Evolutionary conservation across 192 early-diverging fungal genomes (phyloP).

Genomic region (Chytriomyces hyalinus): DNA sequence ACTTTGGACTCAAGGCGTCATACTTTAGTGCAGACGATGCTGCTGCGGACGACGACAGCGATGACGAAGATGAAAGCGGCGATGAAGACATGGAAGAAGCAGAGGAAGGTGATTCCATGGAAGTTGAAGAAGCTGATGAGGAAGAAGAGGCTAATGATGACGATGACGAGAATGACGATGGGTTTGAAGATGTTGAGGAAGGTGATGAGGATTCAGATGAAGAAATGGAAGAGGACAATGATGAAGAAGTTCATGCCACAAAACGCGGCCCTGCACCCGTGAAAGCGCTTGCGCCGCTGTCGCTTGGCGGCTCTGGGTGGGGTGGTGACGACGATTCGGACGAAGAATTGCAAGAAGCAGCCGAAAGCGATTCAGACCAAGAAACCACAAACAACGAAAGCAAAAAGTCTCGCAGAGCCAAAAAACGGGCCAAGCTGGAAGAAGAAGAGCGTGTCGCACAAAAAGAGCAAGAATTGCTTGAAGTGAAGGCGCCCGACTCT

Average conservation of each 20-base stretch:
- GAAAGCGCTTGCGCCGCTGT: conserved; percentile 39
- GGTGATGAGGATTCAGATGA: conserved; percentile 6
- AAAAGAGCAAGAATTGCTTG: conserved; percentile 51
- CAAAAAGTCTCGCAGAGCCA: conserved; percentile 59
- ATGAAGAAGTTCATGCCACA: not conserved
- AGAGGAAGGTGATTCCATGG: conserved; percentile 47
- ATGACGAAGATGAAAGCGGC: conserved; percentile 49
- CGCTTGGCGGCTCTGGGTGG: conserved; percentile 42
- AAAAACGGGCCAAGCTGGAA: conserved; percentile 63
- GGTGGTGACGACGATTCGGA: conserved; percentile 50
- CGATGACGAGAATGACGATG: conserved; percentile 30
- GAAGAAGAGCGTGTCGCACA: conserved; percentile 57
- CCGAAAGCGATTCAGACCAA: conserved; percentile 42
- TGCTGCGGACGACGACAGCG: conserved; percentile 43
- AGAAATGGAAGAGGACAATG: conserved; percentile 31
- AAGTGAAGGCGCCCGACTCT: conserved; percentile 60
- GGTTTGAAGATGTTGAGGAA: conserved; percentile 24
- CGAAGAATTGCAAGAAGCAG: conserved; percentile 50
- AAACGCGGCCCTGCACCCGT: conserved; percentile 22
- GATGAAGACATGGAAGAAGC: conserved; percentile 26
- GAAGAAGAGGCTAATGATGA: conserved; percentile 37
- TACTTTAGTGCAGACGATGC: conserved; percentile 75
- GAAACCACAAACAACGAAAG: conserved; percentile 48
- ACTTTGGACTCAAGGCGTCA: conserved; percentile 82
- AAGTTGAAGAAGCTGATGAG: conserved; percentile 44